Evolutionary conservation across 2,329 filamentous ascomycete species (phyloP).

Genomic region (Ophiostoma sp.): DNA sequence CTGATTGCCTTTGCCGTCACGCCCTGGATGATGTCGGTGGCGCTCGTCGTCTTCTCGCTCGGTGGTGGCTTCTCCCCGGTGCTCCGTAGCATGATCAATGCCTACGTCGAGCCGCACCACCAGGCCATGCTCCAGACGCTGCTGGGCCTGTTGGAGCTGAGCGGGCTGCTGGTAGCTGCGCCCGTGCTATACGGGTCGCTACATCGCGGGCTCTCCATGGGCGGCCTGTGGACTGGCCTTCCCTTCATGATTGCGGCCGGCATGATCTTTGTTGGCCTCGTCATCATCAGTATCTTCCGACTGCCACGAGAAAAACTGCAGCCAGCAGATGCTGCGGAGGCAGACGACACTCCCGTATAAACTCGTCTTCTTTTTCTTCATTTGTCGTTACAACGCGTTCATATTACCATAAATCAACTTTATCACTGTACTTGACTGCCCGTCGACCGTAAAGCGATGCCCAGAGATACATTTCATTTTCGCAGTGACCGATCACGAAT

Average conservation of each 20-base stretch:
- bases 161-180: conserved; percentile 43
- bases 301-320: conserved; percentile 1
- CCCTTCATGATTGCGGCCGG: conserved; percentile 41
- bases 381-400: neutral
- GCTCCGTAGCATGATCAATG: conserved; percentile 47
- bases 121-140: conserved; percentile 51
- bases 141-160: conserved; percentile 45
- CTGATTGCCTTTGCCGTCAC: conserved; percentile 36
- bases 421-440: neutral
- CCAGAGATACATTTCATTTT: too few relatives aligned
- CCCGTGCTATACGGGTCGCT: conserved; percentile 46
- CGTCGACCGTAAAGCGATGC: neutral
- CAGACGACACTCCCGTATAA: neutral
- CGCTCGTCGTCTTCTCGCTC: conserved; percentile 42
- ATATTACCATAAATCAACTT: neutral
- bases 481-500: conserved; percentile 3
- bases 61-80: conserved; percentile 42
- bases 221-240: conserved; percentile 46
- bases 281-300: conserved; percentile 2
- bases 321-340: neutral
- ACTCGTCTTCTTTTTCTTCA: neutral
- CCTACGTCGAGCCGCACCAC: conserved; percentile 48
- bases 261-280: conserved; percentile 25
- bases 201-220: conserved; percentile 41
- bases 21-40: conserved; percentile 34